phyloP scores from a whole-genome alignment of 2,329 filamentous ascomycete genomes.

The Tolypocladium inflatum region DNA sequence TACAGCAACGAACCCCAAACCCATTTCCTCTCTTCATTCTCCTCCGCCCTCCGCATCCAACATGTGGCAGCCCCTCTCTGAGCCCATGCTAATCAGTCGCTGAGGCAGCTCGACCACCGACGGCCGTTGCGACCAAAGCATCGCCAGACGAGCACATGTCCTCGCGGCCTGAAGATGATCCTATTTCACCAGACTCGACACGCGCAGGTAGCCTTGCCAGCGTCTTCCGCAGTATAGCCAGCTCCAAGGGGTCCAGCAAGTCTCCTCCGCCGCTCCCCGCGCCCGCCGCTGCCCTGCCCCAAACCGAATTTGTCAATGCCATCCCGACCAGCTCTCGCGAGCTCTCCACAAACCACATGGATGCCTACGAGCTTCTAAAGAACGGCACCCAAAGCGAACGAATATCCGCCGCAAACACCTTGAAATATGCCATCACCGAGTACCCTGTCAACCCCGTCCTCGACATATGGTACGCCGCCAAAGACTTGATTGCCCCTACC shows the following conservation, averaged over 20 bases:
- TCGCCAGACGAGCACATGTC: conserved; percentile 43
- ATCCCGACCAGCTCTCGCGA: conserved; percentile 28
- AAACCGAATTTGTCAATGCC: conserved; percentile 36
- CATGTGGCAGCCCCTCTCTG: no score
- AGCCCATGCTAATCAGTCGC: not conserved
- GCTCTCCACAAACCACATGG: conserved; percentile 42
- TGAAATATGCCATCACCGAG: conserved; percentile 47
- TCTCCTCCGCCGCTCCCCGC: conserved; percentile 34
- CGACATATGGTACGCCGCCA: conserved; percentile 57
- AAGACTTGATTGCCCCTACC: conserved; percentile 50
- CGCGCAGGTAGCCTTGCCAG: conserved; percentile 48
- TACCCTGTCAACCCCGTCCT: conserved; percentile 49
- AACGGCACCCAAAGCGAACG: conserved; percentile 42
- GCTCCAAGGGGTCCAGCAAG: conserved; percentile 40
- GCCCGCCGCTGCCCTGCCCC: conserved; percentile 26
- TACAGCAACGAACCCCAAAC: not conserved
- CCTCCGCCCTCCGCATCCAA: not conserved
- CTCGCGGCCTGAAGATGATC: conserved; percentile 47
- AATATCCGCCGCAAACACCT: conserved; percentile 45
- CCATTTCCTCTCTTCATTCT: not conserved
- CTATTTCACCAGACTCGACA: conserved; percentile 44
- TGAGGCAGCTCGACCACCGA: not conserved
- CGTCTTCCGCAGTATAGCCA: conserved; percentile 54
- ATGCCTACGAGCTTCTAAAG: conserved; percentile 45
- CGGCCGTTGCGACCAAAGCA: not conserved